A percentile compares a stretch with the other conserved stretches of the same genome.
Evolutionary conservation across 163 green algal species (phyloP).

Genomic region (Scenedesmus sp.): DNA sequence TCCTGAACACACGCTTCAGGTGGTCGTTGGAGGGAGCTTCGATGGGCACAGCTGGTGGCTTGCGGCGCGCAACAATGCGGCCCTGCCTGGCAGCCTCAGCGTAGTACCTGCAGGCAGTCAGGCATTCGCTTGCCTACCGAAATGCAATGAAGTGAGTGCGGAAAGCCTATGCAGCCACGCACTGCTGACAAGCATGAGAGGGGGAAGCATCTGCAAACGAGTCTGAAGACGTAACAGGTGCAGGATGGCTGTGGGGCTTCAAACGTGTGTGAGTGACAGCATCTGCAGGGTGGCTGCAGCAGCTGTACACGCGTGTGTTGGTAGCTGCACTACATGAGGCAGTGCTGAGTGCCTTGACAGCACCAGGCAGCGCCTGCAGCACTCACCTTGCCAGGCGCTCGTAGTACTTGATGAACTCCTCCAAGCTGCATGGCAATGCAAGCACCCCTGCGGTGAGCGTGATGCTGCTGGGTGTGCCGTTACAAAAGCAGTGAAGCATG

Average conservation of each 20-base stretch:
- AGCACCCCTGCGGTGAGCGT: neutral
- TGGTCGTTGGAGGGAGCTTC: constrained; percentile 35
- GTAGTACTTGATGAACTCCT: constrained; percentile 54
- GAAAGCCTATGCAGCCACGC: no score
- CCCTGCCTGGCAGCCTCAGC: constrained; percentile 41
- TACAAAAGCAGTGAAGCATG: neutral
- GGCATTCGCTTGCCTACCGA: no score
- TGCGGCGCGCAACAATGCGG: constrained; percentile 20
- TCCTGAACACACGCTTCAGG: constrained; percentile 44
- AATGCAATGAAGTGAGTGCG: no score
- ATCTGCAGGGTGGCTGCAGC: no score
- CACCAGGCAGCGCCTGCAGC: neutral
- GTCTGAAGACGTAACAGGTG: no score
- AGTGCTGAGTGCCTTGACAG: no score
- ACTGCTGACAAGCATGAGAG: no score
- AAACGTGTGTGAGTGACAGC: no score
- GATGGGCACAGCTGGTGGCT: constrained; percentile 21
- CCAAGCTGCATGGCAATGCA: neutral
- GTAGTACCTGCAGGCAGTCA: constrained; percentile 44
- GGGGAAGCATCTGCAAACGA: no score
- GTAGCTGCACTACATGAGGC: no score
- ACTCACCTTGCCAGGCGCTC: constrained; percentile 45
- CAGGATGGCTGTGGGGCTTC: no score
- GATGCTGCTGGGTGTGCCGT: neutral
- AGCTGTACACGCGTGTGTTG: no score